These are phyloP conservation scores for Rhodotorula graminis DNA, from an alignment of 768 basidiomycete genomes.

Conservation along the genomic window DNA sequence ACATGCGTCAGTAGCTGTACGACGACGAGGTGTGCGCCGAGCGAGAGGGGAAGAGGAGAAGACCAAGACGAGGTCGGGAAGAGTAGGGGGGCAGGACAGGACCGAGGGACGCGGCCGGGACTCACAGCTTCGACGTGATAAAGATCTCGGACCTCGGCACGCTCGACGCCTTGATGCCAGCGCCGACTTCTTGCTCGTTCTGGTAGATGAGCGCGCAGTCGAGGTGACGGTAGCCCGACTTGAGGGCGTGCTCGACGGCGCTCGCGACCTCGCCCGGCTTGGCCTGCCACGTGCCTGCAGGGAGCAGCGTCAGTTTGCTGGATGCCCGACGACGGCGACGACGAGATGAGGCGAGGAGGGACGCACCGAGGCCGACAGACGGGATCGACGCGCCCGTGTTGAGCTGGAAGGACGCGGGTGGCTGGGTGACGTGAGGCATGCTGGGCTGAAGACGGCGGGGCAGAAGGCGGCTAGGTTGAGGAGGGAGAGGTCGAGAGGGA, in stretches of 20 bases:
- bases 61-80: too few relatives aligned
- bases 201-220: constrained; percentile 43
- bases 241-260: constrained; percentile 68
- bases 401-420: background rate
- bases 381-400: constrained; percentile 7
- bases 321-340: fast-evolving
- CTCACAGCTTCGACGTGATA: constrained; percentile 55
- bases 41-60: too few relatives aligned
- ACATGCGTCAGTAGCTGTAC: too few relatives aligned
- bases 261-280: constrained; percentile 58
- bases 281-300: constrained; percentile 37
- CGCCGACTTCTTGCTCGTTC: constrained; percentile 60
- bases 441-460: background rate
- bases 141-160: constrained; percentile 69
- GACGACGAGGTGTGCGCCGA: too few relatives aligned
- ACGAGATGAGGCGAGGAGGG: too few relatives aligned
- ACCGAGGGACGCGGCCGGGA: too few relatives aligned
- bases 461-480: background rate
- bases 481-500: background rate
- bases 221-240: constrained; percentile 58
- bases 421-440: background rate
- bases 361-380: constrained; percentile 10
- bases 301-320: background rate
- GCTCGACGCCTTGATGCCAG: constrained; percentile 70
- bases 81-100: too few relatives aligned